phyloP scores from a whole-genome alignment of 2,329 filamentous ascomycete species.

The Colletotrichum sp. region DNA sequence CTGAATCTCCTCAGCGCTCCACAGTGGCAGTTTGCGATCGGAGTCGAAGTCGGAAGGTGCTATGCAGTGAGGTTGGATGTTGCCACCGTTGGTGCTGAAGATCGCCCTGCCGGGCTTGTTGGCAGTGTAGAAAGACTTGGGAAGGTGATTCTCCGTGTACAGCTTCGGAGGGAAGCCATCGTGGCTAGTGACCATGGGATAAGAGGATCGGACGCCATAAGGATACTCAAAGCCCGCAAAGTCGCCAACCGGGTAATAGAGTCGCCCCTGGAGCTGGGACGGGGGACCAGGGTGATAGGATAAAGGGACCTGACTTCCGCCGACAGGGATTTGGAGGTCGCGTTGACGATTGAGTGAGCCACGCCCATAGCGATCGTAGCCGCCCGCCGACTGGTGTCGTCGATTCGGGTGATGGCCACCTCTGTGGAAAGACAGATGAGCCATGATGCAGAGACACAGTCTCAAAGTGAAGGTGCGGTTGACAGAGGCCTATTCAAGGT shows the following conservation, averaged over 20 bases:
- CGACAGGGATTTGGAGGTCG: background rate
- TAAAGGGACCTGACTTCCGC: background rate
- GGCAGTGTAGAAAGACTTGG: constrained; percentile 40
- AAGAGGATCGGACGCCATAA: constrained; percentile 36
- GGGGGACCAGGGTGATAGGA: background rate
- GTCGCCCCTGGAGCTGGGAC: background rate
- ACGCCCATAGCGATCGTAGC: background rate
- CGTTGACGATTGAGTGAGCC: background rate
- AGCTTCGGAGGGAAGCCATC: constrained; percentile 27
- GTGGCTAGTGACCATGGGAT: constrained; percentile 34
- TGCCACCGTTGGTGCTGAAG: constrained; percentile 43
- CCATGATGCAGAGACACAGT: background rate
- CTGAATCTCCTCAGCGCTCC: constrained; percentile 44
- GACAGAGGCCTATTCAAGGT: background rate
- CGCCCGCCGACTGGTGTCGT: background rate
- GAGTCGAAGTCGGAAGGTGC: constrained; percentile 26
- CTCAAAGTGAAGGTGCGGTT: background rate
- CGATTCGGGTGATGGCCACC: background rate
- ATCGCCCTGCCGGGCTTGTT: constrained; percentile 33
- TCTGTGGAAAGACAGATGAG: background rate
- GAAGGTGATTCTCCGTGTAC: constrained; percentile 41
- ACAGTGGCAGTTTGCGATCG: constrained; percentile 36
- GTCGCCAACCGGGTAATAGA: background rate
- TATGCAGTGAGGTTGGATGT: constrained; percentile 31
- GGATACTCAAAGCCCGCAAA: constrained; percentile 33